Base-by-base conservation (phyloP, 169 alveolate species). In the Cryptosporidium muris region DNA sequence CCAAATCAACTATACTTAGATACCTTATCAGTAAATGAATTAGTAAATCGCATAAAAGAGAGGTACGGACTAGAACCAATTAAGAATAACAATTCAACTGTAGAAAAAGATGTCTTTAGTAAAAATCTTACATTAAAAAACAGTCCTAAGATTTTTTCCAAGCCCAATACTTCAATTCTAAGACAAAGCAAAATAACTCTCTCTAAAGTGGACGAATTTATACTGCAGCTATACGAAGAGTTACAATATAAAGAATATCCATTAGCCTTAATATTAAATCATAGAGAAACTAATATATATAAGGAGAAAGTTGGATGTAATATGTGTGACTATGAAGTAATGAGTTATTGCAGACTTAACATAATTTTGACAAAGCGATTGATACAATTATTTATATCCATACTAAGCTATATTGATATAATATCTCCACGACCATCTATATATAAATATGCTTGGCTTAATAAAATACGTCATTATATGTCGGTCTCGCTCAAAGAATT, bases 401-500 rank as follows among this genome's bases (percentile, higher is more conserved):
- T 66, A 45, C 37, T 66, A 8, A 51, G 34, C 45, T 66, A n/a
- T 51, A 37, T 52, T 3, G 64, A 66, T 8, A 14, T 66, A 51
- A 6, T 66, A 9, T 66, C 81, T 8, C 81, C 81, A 14, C 47
- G 81, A 37, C 51, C 81, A 16, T 37, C 64, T 36, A 51, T 66
- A 36, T 66, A 49, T 34, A 66, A 51, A 36, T 52, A 34, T 6
- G n/a, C 45, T n/a, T 66, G 81, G 81, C 37, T 66, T 12, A 49
- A 51, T 49, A 51, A 14, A 42, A 25, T 49, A 7, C 47, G 38
- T 49, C 47, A 14, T 34, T 66, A 66, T 66, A 45, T 66, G 64
- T 49, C 43, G 8, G 47, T 66, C n/a, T 67, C 88, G 7, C 37
- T 89, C 43, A 89, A 89, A 65, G 85, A 80, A 38, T 66, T 82